Evolutionary conservation across 202 grass and related monocot species (phyloP).

Genomic region (Cymbopogon flexuosus): DNA sequence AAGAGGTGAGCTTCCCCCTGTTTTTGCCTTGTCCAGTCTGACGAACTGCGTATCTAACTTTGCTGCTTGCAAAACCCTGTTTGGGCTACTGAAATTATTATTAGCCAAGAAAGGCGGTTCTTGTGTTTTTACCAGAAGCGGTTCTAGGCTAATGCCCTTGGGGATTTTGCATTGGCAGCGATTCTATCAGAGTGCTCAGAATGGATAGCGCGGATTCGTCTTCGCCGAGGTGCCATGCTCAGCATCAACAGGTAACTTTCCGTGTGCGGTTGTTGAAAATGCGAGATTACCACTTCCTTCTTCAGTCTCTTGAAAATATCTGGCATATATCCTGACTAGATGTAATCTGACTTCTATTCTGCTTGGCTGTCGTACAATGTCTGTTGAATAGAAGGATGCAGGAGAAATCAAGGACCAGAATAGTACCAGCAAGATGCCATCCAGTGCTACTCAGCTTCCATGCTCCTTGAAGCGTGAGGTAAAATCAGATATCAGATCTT

Average conservation of each 20-base stretch:
- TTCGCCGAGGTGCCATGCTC: constrained; percentile 30
- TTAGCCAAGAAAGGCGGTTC: neutral
- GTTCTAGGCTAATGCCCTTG: constrained; percentile 11
- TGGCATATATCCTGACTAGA: neutral
- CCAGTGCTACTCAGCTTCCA: constrained; percentile 23
- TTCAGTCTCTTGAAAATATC: neutral
- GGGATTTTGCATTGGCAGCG: neutral
- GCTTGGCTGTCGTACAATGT: neutral
- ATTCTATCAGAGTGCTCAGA: constrained; percentile 16
- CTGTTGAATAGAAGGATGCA: constrained; percentile 41
- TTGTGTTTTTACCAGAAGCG: neutral
- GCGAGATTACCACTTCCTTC: neutral
- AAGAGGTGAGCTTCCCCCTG: constrained; percentile 25
- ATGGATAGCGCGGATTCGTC: constrained; percentile 33
- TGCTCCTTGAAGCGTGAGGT: constrained; percentile 72
- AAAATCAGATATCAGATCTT: neutral
- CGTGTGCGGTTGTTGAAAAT: neutral
- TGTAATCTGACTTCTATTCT: neutral
- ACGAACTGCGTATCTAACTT: neutral
- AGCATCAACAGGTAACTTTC: constrained; percentile 34
- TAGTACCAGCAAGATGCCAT: constrained; percentile 26
- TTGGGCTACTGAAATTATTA: neutral
- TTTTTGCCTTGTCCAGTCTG: neutral
- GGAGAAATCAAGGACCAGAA: constrained; percentile 39
- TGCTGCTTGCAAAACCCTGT: neutral